Evolutionary conservation across 129 eudicot species (phyloP).

Genomic region (Helianthus tuberosus): DNA sequence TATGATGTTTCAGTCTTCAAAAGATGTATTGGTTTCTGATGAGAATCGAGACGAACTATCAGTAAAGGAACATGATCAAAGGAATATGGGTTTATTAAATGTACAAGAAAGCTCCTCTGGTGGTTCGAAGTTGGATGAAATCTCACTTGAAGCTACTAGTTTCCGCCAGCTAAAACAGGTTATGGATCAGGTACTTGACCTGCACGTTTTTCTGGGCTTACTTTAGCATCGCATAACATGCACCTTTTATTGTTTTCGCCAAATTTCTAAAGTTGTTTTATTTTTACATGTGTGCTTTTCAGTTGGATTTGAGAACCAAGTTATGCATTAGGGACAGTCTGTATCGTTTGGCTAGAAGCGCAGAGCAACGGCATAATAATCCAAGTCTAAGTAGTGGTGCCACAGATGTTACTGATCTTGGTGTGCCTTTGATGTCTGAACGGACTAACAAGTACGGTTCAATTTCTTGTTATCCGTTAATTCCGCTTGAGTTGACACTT

Average conservation of each 20-base stretch:
- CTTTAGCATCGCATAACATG: neutral
- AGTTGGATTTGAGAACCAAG: constrained; percentile 89
- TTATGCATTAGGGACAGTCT: constrained; percentile 92
- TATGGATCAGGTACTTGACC: constrained; percentile 71
- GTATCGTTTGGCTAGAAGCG: constrained; percentile 94
- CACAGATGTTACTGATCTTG: constrained; percentile 44
- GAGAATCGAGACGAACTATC: constrained; percentile 32
- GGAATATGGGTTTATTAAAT: constrained; percentile 48
- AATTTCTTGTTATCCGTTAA: neutral
- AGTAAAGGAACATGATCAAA: constrained; percentile 41
- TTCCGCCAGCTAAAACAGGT: constrained; percentile 71
- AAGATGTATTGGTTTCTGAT: constrained; percentile 35
- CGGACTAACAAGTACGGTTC: constrained; percentile 57
- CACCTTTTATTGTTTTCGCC: neutral
- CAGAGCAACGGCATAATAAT: constrained; percentile 71
- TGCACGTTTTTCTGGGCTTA: neutral
- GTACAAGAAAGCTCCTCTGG: constrained; percentile 51
- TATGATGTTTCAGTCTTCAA: constrained; percentile 37
- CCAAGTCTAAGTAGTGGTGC: constrained; percentile 35
- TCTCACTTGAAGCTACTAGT: constrained; percentile 76
- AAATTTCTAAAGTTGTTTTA: constrained; percentile 23
- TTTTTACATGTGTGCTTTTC: constrained; percentile 33
- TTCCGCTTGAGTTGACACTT: neutral
- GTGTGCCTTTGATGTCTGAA: constrained; percentile 46
- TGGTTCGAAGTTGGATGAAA: constrained; percentile 56